Evolutionary conservation across 2,329 filamentous ascomycete genomes (phyloP).

Genomic region (Colletotrichum shisoi): DNA sequence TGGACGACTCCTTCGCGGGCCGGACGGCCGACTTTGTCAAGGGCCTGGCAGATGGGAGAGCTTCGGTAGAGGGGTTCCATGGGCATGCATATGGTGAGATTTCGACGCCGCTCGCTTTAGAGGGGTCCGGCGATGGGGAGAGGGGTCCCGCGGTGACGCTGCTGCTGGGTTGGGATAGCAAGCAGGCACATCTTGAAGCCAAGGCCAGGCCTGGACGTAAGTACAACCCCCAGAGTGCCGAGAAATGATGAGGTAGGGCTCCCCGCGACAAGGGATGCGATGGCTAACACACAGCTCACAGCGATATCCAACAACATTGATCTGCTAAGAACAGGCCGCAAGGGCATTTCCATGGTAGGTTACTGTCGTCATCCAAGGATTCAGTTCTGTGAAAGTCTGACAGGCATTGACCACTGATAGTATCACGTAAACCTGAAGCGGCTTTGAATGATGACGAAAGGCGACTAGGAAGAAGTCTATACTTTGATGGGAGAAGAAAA

Average conservation of each 20-base stretch:
- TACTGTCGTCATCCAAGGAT: background rate
- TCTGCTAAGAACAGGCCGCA: slow-evolving; percentile 45
- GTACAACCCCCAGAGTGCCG: slow-evolving; percentile 16
- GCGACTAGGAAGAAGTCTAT: background rate
- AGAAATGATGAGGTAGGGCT: background rate
- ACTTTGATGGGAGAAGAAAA: background rate
- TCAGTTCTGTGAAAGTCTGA: background rate
- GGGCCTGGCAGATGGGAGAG: slow-evolving; percentile 43
- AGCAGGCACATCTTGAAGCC: slow-evolving; percentile 48
- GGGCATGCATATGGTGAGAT: slow-evolving; percentile 49
- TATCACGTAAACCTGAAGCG: slow-evolving; percentile 37
- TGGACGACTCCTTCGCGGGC: slow-evolving; percentile 42
- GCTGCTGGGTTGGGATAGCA: slow-evolving; percentile 53
- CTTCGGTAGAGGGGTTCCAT: slow-evolving; percentile 45
- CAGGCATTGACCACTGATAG: slow-evolving; percentile 19
- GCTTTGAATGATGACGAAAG: slow-evolving; percentile 11
- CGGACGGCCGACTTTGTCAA: slow-evolving; percentile 44
- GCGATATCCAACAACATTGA: slow-evolving; percentile 51
- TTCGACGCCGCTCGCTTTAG: slow-evolving; percentile 44
- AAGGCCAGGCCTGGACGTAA: slow-evolving; percentile 42
- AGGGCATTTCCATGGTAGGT: slow-evolving; percentile 48
- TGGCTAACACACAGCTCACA: slow-evolving; percentile 33
- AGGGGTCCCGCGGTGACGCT: slow-evolving; percentile 47
- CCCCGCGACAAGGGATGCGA: too few species aligned
- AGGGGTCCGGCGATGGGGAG: slow-evolving; percentile 40